Evolutionary conservation across 2,329 filamentous ascomycete species (phyloP).

Genomic region (Epichloe elymi): DNA sequence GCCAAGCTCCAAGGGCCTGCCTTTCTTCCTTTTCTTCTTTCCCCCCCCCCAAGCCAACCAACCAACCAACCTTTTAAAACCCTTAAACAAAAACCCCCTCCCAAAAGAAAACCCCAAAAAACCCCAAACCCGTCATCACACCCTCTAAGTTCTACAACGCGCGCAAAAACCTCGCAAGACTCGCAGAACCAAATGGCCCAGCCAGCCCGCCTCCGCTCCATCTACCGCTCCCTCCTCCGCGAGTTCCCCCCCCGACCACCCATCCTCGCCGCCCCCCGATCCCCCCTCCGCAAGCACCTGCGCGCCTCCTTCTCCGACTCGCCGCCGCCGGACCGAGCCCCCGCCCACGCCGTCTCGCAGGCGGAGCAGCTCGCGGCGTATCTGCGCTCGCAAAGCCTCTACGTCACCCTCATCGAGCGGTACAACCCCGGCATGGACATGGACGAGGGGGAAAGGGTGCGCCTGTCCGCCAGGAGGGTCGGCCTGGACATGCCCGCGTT

Average conservation of each 20-base stretch:
- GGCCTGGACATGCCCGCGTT: constrained; percentile 78
- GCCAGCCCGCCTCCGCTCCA: constrained; percentile 46
- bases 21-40: no score
- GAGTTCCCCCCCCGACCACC: constrained; percentile 58
- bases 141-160: neutral
- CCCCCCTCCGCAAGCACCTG: constrained; percentile 29
- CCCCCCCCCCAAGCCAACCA: no score
- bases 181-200: neutral
- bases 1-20: no score
- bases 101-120: no score
- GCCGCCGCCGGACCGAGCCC: constrained; percentile 2
- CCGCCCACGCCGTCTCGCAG: constrained; percentile 6
- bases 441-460: constrained; percentile 71
- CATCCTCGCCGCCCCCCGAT: constrained; percentile 40
- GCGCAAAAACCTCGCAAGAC: constrained; percentile 5
- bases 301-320: constrained; percentile 17
- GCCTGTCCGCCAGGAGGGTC: constrained; percentile 72
- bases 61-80: no score
- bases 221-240: constrained; percentile 81
- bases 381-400: constrained; percentile 71
- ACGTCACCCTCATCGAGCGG: constrained; percentile 68
- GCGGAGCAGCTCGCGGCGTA: constrained; percentile 74
- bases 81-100: no score
- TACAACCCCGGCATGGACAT: constrained; percentile 91
- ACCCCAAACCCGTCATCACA: no score